Evolutionary conservation across 1,139 yeast species (phyloP), one percentile per base, ranked within the genome.

Genomic region (Pichia sorboxylosa): DNA sequence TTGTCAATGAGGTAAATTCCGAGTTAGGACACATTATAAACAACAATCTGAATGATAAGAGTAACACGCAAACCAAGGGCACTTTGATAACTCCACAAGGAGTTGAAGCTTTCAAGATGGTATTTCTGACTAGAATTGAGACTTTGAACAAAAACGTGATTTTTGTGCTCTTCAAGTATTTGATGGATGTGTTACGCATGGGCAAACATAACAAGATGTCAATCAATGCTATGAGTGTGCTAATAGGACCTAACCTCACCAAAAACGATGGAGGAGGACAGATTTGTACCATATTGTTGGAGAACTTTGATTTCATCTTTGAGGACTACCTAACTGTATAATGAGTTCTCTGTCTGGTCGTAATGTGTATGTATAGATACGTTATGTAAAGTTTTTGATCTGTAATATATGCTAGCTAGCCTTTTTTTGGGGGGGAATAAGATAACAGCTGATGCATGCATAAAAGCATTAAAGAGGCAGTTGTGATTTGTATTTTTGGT

Each of bases 201-300:
- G 66, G 66, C 40, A 69, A 70, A 19, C 57, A 63, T 40, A 90
- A 90, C 59, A 76, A 85, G 54, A 90, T 90, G 98, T 81, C 78
- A 41, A 48, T 53, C 13, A 46, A 48, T 32, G 55, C 57, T 13
- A 39, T 55, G 36, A 45, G 53, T 25, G 55, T 54, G 31, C 40
- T 55, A 31, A 52, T 55, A 48, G 53, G 56, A 2, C 58, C 57
- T 4, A 55, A 55, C 26, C 34, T 52, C 23, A 48, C 55, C 9
- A 50, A 52, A 8, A 46, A 44, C 28, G 54, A 48, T 30, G 53
- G 56, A 17, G 54, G 53, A 9, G 51, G 52, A 33, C 53, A 52
- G 29, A 48, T 53, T 7, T 47, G 53, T 30, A 37, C 51, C 11
- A 57, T 49, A 18, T 33, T 55, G 13, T 37, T 55, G 26, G 47